These are phyloP conservation scores for Turritis glabra DNA, from an alignment of 345 rosid genomes.

Conservation along the genomic window DNA sequence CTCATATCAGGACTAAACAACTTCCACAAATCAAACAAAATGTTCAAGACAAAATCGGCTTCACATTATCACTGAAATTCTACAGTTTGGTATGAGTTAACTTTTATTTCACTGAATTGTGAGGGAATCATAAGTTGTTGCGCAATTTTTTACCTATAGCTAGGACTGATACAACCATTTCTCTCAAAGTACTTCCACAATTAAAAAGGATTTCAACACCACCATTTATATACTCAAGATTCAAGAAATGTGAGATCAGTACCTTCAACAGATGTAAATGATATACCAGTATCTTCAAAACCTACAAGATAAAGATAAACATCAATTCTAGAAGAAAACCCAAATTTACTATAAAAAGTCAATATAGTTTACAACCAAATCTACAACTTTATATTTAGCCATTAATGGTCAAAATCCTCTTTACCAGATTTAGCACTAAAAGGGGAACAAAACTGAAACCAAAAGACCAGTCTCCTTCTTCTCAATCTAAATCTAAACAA, in stretches of 20 bases:
- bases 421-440: neutral
- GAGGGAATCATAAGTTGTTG: neutral
- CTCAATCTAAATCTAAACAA: conserved; percentile 1
- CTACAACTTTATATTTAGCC: neutral
- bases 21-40: conserved; percentile 1
- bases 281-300: conserved; percentile 74
- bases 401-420: conserved; percentile 6
- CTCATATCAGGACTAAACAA: conserved; percentile 10
- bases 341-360: conserved; percentile 4
- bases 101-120: neutral
- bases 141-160: neutral
- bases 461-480: neutral
- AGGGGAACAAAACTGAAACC: conserved; percentile 10
- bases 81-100: neutral
- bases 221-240: neutral
- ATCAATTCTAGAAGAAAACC: neutral
- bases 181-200: neutral
- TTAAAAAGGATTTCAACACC: neutral
- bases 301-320: conserved; percentile 51
- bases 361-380: neutral
- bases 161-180: neutral
- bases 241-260: conserved; percentile 20
- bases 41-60: neutral
- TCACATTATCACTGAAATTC: neutral
- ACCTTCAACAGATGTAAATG: conserved; percentile 95